phyloP scores from a whole-genome alignment of 2,329 filamentous ascomycete species.

The Colletotrichum phormii region DNA sequence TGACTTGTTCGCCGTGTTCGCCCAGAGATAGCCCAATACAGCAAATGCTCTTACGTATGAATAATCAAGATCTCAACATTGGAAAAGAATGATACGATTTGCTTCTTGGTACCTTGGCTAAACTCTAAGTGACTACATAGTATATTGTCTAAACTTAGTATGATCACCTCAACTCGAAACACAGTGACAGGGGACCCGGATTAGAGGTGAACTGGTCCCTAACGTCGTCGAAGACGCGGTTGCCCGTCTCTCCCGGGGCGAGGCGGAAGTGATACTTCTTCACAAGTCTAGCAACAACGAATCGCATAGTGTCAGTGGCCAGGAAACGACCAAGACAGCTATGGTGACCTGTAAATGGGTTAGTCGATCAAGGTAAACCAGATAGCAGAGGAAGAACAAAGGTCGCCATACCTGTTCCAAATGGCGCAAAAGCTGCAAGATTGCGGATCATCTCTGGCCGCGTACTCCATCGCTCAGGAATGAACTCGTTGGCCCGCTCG shows the following conservation, averaged over 20 bases:
- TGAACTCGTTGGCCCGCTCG: slow-evolving; percentile 44
- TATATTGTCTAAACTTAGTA: neutral
- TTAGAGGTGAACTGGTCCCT: slow-evolving; percentile 34
- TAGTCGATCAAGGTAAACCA: neutral
- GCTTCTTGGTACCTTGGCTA: neutral
- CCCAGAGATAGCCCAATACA: neutral
- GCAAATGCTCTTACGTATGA: neutral
- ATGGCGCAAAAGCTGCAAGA: slow-evolving; percentile 46
- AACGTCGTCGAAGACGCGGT: slow-evolving; percentile 32
- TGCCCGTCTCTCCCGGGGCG: slow-evolving; percentile 30
- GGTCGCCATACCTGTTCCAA: slow-evolving; percentile 43
- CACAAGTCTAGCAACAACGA: slow-evolving; percentile 32
- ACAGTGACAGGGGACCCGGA: slow-evolving; percentile 32
- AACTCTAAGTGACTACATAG: neutral
- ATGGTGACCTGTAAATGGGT: slow-evolving; percentile 17
- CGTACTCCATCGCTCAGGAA: slow-evolving; percentile 52
- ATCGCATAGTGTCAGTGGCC: slow-evolving; percentile 31
- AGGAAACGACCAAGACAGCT: slow-evolving; percentile 35
- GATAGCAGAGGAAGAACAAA: neutral
- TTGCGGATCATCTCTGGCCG: slow-evolving; percentile 47
- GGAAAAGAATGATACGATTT: neutral
- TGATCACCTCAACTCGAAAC: slow-evolving; percentile 32
- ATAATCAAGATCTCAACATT: neutral
- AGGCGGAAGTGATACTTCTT: slow-evolving; percentile 30
- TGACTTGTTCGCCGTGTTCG: neutral